A percentile compares a stretch with the other conserved stretches of the same genome.
Evolutionary conservation across 306 rosid genomes (phyloP).

Genomic region (Prunus padus): DNA sequence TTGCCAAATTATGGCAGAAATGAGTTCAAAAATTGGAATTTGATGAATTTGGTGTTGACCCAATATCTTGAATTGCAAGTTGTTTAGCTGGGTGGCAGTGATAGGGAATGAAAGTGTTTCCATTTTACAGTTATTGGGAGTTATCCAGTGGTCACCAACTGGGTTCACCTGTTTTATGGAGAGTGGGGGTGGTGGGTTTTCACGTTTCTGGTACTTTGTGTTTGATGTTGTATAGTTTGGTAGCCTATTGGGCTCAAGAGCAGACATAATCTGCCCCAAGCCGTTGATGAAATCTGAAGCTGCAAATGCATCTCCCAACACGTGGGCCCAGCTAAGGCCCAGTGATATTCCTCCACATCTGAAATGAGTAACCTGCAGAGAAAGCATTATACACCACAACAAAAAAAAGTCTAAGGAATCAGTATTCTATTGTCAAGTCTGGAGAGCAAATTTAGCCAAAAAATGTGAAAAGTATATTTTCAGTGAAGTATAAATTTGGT

Average conservation of each 20-base stretch:
- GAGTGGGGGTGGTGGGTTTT: conserved; percentile 23
- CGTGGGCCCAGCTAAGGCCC: conserved; percentile 86
- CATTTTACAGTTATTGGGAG: conserved; percentile 57
- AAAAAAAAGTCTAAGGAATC: not conserved
- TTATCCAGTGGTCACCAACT: conserved; percentile 83
- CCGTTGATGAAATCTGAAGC: conserved; percentile 51
- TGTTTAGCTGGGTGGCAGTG: conserved; percentile 38
- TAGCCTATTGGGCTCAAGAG: conserved; percentile 6
- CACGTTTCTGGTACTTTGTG: not conserved
- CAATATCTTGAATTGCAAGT: not conserved
- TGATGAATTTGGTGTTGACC: conserved; percentile 20
- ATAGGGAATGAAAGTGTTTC: conserved; percentile 58
- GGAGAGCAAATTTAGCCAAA: too few relatives aligned
- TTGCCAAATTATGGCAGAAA: conserved; percentile 68
- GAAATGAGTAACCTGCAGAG: conserved; percentile 53
- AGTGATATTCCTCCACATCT: conserved; percentile 73
- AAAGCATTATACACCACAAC: not conserved
- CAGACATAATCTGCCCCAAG: conserved; percentile 31
- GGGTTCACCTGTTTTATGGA: conserved; percentile 50
- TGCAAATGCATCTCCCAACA: conserved; percentile 59
- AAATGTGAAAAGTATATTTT: too few relatives aligned
- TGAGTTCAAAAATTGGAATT: conserved; percentile 57
- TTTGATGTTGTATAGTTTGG: conserved; percentile 25
- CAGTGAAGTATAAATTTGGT: too few relatives aligned
- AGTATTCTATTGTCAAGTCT: too few relatives aligned